Percentiles rank a stretch among this genome's conserved stretches.
Conservation (phyloP, 1,139 yeast genomes). For the Insectozyma bohioensis region DNA sequence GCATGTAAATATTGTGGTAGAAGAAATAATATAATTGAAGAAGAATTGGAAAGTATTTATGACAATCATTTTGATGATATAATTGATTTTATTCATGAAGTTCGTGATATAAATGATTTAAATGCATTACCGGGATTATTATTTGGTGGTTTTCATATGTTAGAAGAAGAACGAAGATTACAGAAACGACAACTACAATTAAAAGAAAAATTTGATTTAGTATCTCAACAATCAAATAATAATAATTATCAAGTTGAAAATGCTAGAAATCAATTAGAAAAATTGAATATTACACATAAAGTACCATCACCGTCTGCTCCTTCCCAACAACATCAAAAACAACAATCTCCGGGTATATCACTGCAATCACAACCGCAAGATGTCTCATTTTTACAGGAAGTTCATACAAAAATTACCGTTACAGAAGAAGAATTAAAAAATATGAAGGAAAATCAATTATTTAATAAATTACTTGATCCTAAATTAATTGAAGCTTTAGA, state of each 20-base stretch:
- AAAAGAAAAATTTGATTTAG: slow-evolving; percentile 15
- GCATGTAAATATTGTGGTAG: slow-evolving; percentile 82
- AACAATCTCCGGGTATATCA: neutral
- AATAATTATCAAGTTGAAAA: slow-evolving; percentile 12
- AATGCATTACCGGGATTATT: slow-evolving; percentile 41
- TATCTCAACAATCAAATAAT: slow-evolving; percentile 9
- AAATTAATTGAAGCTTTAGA: slow-evolving; percentile 31
- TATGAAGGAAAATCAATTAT: slow-evolving; percentile 17
- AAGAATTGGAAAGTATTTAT: slow-evolving; percentile 59
- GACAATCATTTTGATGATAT: slow-evolving; percentile 62
- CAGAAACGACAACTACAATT: slow-evolving; percentile 29
- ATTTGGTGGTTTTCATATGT: slow-evolving; percentile 42
- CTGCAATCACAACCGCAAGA: neutral
- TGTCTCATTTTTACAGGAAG: neutral
- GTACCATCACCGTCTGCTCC: too few relatives aligned
- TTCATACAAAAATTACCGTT: slow-evolving; percentile 4
- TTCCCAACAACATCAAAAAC: slow-evolving; percentile 3
- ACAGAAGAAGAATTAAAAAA: slow-evolving; percentile 4
- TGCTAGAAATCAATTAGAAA: slow-evolving; percentile 9
- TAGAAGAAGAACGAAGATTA: slow-evolving; percentile 37
- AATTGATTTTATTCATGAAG: slow-evolving; percentile 38
- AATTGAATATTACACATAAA: slow-evolving; percentile 5
- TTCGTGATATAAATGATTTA: slow-evolving; percentile 41
- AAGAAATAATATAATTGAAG: slow-evolving; percentile 69
- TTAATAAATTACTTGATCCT: slow-evolving; percentile 31